Conservation (phyloP, 1,284 basidiomycete genomes). For the Xanthoconium separans region DNA sequence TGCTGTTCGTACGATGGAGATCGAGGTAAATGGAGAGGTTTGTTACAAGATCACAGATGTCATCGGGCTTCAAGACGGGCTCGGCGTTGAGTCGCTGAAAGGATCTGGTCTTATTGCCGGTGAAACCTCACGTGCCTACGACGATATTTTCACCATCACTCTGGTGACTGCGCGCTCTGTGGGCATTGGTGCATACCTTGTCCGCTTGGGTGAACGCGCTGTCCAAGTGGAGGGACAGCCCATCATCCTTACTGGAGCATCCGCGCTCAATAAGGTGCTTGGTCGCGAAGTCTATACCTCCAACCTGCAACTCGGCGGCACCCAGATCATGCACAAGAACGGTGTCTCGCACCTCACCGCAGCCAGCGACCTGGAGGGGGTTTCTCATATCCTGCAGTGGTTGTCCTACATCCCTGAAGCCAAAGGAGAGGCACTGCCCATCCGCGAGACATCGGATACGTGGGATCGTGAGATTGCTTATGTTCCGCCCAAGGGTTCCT, state of each 20-base stretch:
- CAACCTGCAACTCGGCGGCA: constrained; percentile 97
- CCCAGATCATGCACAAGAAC: constrained; percentile 99
- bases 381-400: constrained; percentile 92
- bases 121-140: constrained; percentile 97
- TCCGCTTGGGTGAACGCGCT: constrained; percentile 95
- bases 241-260: constrained; percentile 97
- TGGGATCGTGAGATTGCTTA: constrained; percentile 97
- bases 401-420: constrained; percentile 89
- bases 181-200: constrained; percentile 98
- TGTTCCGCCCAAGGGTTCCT: constrained; percentile 89
- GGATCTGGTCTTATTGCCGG: constrained; percentile 99
- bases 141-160: constrained; percentile 99
- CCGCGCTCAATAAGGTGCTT: constrained; percentile 97
- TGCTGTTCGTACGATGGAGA: constrained; percentile 80
- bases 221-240: constrained; percentile 99
- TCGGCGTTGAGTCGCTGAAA: constrained; percentile 96
- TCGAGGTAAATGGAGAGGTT: constrained; percentile 82
- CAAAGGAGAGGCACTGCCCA: constrained; percentile 77
- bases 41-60: constrained; percentile 96
- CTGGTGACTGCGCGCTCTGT: constrained; percentile 98
- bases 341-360: constrained; percentile 97
- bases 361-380: constrained; percentile 92
- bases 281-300: constrained; percentile 99
- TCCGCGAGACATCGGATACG: constrained; percentile 67
- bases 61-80: constrained; percentile 93